Conservation (phyloP, 2,329 filamentous ascomycete species). For the Penicillium sp. region DNA sequence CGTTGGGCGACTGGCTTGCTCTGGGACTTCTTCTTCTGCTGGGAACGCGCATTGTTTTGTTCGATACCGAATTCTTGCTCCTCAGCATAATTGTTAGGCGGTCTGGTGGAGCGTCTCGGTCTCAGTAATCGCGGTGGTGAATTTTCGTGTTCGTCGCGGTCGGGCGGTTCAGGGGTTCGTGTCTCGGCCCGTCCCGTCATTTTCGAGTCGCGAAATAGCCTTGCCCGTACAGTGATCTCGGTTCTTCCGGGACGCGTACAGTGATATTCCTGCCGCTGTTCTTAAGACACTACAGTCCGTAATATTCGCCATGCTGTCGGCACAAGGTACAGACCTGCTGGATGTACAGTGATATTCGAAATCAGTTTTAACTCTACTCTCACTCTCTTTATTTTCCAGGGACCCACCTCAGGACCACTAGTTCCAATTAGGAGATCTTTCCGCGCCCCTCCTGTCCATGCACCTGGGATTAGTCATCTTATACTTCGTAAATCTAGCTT, state of each 20-base stretch:
- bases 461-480: background rate
- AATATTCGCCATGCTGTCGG: too few relatives aligned
- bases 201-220: background rate
- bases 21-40: conserved; percentile 18
- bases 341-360: conserved; percentile 3
- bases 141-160: conserved; percentile 24
- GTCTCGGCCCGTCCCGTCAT: conserved; percentile 25
- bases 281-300: too few relatives aligned
- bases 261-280: too few relatives aligned
- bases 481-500: background rate
- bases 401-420: background rate
- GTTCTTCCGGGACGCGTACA: too few relatives aligned
- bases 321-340: too few relatives aligned
- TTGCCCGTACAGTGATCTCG: too few relatives aligned
- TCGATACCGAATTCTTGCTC: conserved; percentile 22
- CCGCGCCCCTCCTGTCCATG: background rate
- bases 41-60: conserved; percentile 15
- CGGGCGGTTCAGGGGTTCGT: conserved; percentile 26
- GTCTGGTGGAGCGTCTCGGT: conserved; percentile 21
- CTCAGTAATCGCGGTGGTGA: conserved; percentile 22
- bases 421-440: background rate
- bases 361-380: conserved; percentile 3
- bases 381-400: background rate
- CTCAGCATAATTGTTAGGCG: conserved; percentile 16
- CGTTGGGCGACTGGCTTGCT: conserved; percentile 11